Percentiles rank a stretch among this genome's conserved stretches.
phyloP scores from a whole-genome alignment of 768 basidiomycete species.

The Hortiboletus campestris region DNA sequence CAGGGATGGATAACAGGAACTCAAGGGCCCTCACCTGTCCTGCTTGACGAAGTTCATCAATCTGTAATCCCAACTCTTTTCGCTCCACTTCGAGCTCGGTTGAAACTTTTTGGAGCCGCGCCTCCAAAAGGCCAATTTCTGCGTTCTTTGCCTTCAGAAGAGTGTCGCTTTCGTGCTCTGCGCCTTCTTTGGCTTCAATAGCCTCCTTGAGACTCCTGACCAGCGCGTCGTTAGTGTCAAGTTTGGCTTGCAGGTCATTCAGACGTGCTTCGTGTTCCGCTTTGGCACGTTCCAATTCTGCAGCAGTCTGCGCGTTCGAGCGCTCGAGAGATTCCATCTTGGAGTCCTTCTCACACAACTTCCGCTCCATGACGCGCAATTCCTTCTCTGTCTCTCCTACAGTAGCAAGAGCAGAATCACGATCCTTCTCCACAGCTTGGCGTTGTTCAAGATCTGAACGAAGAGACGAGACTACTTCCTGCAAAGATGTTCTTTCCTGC shows the following conservation, averaged over 20 bases:
- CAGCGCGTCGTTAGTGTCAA: slow-evolving; percentile 44
- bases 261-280: slow-evolving; percentile 44
- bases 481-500: slow-evolving; percentile 66
- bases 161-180: slow-evolving; percentile 48
- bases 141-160: slow-evolving; percentile 55
- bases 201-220: slow-evolving; percentile 51
- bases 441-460: slow-evolving; percentile 23
- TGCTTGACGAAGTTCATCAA: slow-evolving; percentile 83
- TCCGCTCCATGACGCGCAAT: slow-evolving; percentile 40
- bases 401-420: slow-evolving; percentile 40
- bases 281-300: slow-evolving; percentile 47
- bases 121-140: slow-evolving; percentile 57
- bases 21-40: slow-evolving; percentile 62
- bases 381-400: slow-evolving; percentile 44
- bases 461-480: slow-evolving; percentile 30
- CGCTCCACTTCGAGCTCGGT: slow-evolving; percentile 55
- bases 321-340: slow-evolving; percentile 50
- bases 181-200: slow-evolving; percentile 49
- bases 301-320: slow-evolving; percentile 34
- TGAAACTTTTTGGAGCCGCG: slow-evolving; percentile 44
- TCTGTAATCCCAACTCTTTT: slow-evolving; percentile 63
- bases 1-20: neutral
- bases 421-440: slow-evolving; percentile 41
- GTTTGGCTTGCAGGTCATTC: slow-evolving; percentile 41
- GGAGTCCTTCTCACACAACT: slow-evolving; percentile 42